phyloP scores from a whole-genome alignment of 164 flowering plant genomes.

The Houttuynia cordata region DNA sequence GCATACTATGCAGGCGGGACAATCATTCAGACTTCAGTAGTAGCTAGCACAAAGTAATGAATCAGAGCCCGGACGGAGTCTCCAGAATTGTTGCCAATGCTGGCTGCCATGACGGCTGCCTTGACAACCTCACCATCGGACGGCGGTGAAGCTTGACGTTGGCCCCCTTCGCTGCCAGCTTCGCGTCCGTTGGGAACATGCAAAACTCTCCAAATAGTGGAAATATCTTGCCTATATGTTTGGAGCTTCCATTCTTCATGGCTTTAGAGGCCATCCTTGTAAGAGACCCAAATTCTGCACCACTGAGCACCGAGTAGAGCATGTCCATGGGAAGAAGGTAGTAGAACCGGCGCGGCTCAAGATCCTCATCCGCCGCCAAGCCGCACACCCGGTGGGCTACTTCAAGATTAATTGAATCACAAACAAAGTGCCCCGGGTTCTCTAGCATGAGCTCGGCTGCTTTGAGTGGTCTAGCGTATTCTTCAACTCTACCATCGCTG shows the following conservation, averaged over 20 bases:
- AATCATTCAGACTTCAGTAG: too few relatives aligned
- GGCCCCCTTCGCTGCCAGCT: conserved; percentile 1
- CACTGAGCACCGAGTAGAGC: conserved; percentile 46
- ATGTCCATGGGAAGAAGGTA: conserved; percentile 52
- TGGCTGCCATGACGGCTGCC: conserved; percentile 57
- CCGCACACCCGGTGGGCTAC: conserved; percentile 44
- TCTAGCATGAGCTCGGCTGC: conserved; percentile 53
- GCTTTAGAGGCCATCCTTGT: conserved; percentile 27
- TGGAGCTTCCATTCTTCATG: conserved; percentile 13
- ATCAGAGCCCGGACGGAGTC: conserved; percentile 14
- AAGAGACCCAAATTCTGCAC: conserved; percentile 36
- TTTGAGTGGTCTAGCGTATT: conserved; percentile 26
- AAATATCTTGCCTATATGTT: conserved; percentile 32
- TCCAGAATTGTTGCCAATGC: conserved; percentile 44
- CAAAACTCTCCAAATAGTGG: conserved; percentile 39
- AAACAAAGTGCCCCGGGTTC: conserved; percentile 41
- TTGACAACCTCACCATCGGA: conserved; percentile 16
- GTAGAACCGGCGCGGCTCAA: conserved; percentile 32
- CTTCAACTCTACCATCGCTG: conserved; percentile 23
- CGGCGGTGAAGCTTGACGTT: background rate
- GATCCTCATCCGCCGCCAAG: conserved; percentile 39
- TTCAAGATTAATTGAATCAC: conserved; percentile 26
- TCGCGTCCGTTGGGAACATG: conserved; percentile 29
- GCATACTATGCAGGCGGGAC: too few relatives aligned
- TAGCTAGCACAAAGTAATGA: background rate